Evolutionary conservation across 2,329 filamentous ascomycete species (phyloP), one percentile per base, ranked within the genome.

Genomic region (Niveomyces coronatus): DNA sequence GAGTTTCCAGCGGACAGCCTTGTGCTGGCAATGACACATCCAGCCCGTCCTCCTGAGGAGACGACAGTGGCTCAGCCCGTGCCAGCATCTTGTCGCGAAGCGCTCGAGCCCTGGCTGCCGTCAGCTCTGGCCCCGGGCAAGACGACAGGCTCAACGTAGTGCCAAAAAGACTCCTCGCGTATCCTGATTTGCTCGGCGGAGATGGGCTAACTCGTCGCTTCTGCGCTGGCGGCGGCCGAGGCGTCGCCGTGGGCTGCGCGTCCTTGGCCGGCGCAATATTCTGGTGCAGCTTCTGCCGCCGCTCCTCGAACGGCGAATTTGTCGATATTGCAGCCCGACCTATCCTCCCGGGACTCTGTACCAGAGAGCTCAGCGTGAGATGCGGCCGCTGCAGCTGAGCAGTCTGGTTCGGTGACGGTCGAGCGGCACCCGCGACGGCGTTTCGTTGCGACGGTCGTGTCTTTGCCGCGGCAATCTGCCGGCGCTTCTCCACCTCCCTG

Each of bases 401-500:
- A 45, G 45, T 48, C n/a, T 51, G 45, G 22, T 45, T 52, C 49
- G 43, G 16, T 32, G 15, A 40, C 39, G 34, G 43, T 48, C 39
- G 46, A 35, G 49, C 49, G 20, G 40, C 38, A 4, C 48, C 46
- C 11, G 35, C 31, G 15, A 20, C 7, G 18, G 32, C 33, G 9
- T 9, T 43, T 1, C 31, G 32, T 10, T 35, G 39, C 18, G 47
- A 42, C 24, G 46, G 46, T 26, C 49, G 50, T 31, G 47, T 50
- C 37, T 63, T 61, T n/a, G 59, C 56, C 11, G 64, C 62, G 37
- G 61, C 63, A 40, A 63, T 62, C 5, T 61, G 59, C 32, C 71
- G 62, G 13, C 69, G 57, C 44, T 66, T 60, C 39, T 65, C 68
- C 28, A 66, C 72, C 41, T 79, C 70, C 48, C 72, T 78, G 9